Evolutionary conservation across 495 filamentous ascomycete species (phyloP), one percentile per base, ranked within the genome.

Genomic region (Pseudoneurospora amorphoporcata): DNA sequence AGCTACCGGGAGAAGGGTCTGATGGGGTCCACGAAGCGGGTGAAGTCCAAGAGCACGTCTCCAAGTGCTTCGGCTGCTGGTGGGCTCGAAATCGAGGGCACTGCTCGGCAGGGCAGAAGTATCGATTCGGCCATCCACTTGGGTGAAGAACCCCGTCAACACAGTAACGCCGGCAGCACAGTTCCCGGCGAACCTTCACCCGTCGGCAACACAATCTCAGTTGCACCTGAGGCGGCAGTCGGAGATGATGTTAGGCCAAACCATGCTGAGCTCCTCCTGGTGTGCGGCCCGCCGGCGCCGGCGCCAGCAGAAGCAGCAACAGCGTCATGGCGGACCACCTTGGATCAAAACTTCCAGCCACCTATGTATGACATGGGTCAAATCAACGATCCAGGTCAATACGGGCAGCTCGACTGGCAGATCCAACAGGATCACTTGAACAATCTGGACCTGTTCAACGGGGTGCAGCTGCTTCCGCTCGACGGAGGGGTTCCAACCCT

Each of bases 11-110:
- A 80, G 69, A 75, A 76, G 69, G 72, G 53, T 5, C 45, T 78
- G 43, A 74, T 79, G 14, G 72, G 77, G 0, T 43, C 69, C 6
- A 6, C 73, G 12, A 80, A 80, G 65, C 76, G 79, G 16, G 23
- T 16, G 42, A 78, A 72, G 43, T 4, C 68, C 4, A 68, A 23
- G 29, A 42, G 29, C 12, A 7, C 12, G 17, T n/a, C 35, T 7
- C 42, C 42, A 47, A 65, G 53, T 16, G 29, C 9, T 65, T 17
- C 16, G 53, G 53, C 53, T 65, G 53, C 53, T 37, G 29, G 53
- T 35, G 29, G 53, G 29, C 53, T 32, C 53, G 53, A 65, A 65
- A 29, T 65, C 29, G 53, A 29, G 14, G 29, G 32, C 32, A 35
- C 53, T 65, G 29, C 53, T 65, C 53, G 53, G 53, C 53, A 65